Base-by-base conservation (phyloP, 768 basidiomycete species). In the Trametes coccinea region DNA sequence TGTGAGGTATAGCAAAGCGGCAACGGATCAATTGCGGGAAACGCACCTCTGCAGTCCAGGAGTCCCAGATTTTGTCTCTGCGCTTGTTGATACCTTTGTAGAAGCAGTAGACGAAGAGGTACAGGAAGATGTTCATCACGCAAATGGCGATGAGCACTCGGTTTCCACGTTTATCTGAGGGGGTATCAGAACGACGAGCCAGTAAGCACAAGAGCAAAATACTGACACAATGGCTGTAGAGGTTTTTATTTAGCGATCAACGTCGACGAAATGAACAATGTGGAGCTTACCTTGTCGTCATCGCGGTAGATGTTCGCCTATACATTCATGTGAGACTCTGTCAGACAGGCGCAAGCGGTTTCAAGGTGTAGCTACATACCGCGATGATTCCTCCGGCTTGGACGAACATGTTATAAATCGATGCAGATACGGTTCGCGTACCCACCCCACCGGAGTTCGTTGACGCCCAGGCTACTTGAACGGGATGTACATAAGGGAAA, bases 361-460 rank as follows among this genome's bases (percentile, higher is more conserved):
- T 8, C 27, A 49, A 13, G 27, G 3, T 9, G 16, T 1, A 13
- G 11, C 73, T 4, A 66, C 67, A 77, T 77, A 70, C 79, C 76
- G 58, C 51, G 16, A 81, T 72, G 48, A 85, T 81, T 8, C 75
- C 77, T 6, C 82, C 82, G 2, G 82, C 81, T 69, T 87, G 85
- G 13, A 87, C 85, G 65, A 82, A 83, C 81, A 88, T 86, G 64
- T 87, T 88, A 70, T 88, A 87, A 30, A 84, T 72, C 1, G 77
- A 75, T 7, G 78, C 75, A 2, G 71, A 70, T 10, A 78, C 75
- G 8, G 75, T 84, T 67, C 86, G 74, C 8, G 83, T 85, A 41
- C 82, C 75, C 4, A 88, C 87, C 55, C 81, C 81, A 61, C 78
- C 79, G 3, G 87, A 84, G 68, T 87, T 88, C 53, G 82, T 75